These are phyloP conservation scores for Lipomyces chichibuensis DNA, from an alignment of 805 yeast species.

Conservation along the genomic window DNA sequence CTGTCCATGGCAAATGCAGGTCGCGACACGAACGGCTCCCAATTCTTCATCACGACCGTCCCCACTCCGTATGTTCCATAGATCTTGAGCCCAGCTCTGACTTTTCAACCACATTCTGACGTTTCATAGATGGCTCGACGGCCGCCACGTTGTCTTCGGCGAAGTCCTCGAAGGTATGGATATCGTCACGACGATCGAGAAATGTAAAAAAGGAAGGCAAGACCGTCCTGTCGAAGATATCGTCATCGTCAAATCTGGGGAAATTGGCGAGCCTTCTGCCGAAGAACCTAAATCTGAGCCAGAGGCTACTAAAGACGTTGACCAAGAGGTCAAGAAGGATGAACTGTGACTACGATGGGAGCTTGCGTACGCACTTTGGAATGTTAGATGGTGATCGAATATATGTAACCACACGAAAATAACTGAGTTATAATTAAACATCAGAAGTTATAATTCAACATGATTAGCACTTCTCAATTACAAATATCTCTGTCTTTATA, in stretches of 20 bases:
- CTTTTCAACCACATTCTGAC: neutral
- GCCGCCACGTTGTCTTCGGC: constrained; percentile 95
- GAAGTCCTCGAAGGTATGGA: constrained; percentile 82
- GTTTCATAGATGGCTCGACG: constrained; percentile 73
- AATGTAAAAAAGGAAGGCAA: constrained; percentile 51
- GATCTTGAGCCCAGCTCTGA: neutral
- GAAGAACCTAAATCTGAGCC: constrained; percentile 29
- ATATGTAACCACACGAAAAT: neutral
- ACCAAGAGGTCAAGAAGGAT: constrained; percentile 31
- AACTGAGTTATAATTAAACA: neutral
- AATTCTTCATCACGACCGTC: constrained; percentile 92
- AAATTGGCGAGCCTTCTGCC: constrained; percentile 18
- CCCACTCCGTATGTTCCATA: constrained; percentile 55
- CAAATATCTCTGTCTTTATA: neutral
- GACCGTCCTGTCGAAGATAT: constrained; percentile 76
- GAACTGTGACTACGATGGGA: constrained; percentile 39
- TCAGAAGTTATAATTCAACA: neutral
- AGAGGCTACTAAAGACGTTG: constrained; percentile 34
- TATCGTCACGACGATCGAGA: constrained; percentile 81
- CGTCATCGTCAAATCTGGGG: constrained; percentile 53
- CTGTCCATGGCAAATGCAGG: constrained; percentile 84
- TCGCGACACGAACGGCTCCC: constrained; percentile 77
- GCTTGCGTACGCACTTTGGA: constrained; percentile 13
- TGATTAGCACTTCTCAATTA: neutral
- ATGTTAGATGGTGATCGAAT: constrained; percentile 18